Evolutionary conservation across 2,329 filamentous ascomycete species (phyloP).

Genomic region (Colletotrichum karsti): DNA sequence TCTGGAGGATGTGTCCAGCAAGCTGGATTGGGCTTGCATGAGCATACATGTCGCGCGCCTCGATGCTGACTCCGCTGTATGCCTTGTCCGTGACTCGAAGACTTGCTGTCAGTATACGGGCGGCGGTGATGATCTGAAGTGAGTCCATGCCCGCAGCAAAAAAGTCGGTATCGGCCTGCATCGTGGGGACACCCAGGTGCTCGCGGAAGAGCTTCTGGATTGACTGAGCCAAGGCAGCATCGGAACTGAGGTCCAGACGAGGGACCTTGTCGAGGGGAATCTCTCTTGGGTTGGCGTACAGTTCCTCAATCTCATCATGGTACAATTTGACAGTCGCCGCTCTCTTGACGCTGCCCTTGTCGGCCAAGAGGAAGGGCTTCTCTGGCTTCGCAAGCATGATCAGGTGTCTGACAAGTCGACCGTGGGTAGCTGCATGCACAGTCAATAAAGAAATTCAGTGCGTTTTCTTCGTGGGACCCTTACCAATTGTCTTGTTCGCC

Average conservation of each 20-base stretch:
- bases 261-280: conserved; percentile 11
- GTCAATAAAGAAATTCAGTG: not conserved
- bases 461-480: not conserved
- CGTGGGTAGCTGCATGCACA: conserved; percentile 45
- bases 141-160: conserved; percentile 50
- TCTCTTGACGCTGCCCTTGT: conserved; percentile 57
- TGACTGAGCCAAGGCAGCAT: conserved; percentile 33
- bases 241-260: conserved; percentile 32
- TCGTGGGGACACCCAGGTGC: conserved; percentile 19
- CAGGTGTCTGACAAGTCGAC: conserved; percentile 50
- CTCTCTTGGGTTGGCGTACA: conserved; percentile 44
- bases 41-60: conserved; percentile 48
- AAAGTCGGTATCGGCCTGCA: conserved; percentile 42
- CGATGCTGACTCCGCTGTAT: conserved; percentile 41
- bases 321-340: conserved; percentile 48
- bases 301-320: conserved; percentile 48
- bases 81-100: conserved; percentile 40
- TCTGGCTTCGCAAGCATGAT: conserved; percentile 46
- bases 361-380: conserved; percentile 52
- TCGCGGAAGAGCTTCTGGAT: conserved; percentile 33
- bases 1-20: conserved; percentile 37
- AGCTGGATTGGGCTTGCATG: conserved; percentile 44
- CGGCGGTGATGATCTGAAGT: conserved; percentile 44
- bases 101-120: conserved; percentile 42
- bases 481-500: conserved; percentile 44